These are phyloP conservation scores for Hymenotorrendiella dingleyae DNA, from an alignment of 2,329 filamentous ascomycete genomes.

Conservation along the genomic window DNA sequence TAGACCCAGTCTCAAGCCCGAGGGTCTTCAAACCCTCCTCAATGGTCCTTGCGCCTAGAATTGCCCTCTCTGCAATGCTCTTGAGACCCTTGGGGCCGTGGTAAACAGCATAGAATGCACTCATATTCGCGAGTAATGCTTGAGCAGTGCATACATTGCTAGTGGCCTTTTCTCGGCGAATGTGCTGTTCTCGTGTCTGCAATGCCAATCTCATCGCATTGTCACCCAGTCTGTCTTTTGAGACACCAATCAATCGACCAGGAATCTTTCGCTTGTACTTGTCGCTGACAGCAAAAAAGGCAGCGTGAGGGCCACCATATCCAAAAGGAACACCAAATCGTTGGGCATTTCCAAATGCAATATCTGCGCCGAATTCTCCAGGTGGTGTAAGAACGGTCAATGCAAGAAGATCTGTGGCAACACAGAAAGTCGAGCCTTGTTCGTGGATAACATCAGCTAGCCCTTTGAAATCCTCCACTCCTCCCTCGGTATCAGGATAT, in stretches of 20 bases:
- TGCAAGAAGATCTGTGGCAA: constrained; percentile 83
- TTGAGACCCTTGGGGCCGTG: constrained; percentile 81
- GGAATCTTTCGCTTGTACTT: constrained; percentile 94
- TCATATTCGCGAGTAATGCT: constrained; percentile 92
- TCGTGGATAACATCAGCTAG: constrained; percentile 75
- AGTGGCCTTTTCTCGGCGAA: constrained; percentile 91
- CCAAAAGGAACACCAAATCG: constrained; percentile 88
- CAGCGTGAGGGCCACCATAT: constrained; percentile 90
- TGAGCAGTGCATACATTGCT: constrained; percentile 97
- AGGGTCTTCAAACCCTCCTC: constrained; percentile 57
- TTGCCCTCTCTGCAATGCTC: constrained; percentile 73
- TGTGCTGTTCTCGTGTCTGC: constrained; percentile 94
- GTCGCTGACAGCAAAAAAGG: constrained; percentile 88
- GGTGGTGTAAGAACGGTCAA: constrained; percentile 83
- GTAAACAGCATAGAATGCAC: constrained; percentile 88
- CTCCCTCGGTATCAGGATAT: constrained; percentile 85
- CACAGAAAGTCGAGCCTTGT: constrained; percentile 73
- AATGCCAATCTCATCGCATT: constrained; percentile 77
- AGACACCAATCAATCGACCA: constrained; percentile 82
- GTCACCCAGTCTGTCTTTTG: constrained; percentile 81
- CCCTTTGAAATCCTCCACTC: constrained; percentile 65
- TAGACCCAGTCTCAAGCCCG: constrained; percentile 58
- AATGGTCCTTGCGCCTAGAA: constrained; percentile 64
- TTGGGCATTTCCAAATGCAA: constrained; percentile 90
- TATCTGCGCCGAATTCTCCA: constrained; percentile 90